Base-by-base conservation (phyloP, 495 filamentous ascomycete genomes). In the Penicillium flavigenum region DNA sequence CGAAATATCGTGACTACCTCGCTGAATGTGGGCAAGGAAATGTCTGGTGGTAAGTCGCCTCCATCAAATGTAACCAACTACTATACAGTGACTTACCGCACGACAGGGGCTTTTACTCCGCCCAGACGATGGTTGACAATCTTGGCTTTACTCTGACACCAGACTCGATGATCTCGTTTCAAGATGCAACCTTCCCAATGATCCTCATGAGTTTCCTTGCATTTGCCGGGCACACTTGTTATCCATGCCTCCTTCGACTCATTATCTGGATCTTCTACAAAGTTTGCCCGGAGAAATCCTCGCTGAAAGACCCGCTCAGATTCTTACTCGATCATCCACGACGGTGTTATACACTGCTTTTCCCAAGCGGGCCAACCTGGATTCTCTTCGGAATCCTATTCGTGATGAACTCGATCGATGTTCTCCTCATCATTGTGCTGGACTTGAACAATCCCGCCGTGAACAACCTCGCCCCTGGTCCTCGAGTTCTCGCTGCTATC, bases 121-220 rank as follows among this genome's bases (percentile, higher is more conserved):
- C 71, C 22, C 69, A 72, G 51, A 70, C 69, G 17, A 72, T 72
- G 67, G 32, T 68, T 0, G 47, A 66, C 49, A 75, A 76, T 88
- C 46, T 77, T 60, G 86, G 86, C 26, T 88, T 82, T 50, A 91
- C 90, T 2, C 76, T 94, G 39, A 94, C 88, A 1, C 88, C 90
- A 1, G 88, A 94, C 70, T 91, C 87, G 41, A 92, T 95, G 88
- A 80, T 86, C 50, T 86, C 86, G 0, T 93, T 95, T 66, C 82
- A 86, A 63, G 84, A 76, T 17, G 85, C 88, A 5, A 75, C 80
- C 0, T 85, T 86, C 53, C 84, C 87, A 2, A 69, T 95, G 48
- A 56, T 92, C 4, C 53, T 91, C 41, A 83, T 88, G 67, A 83
- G 76, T 17, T 88, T 90, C 57, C 79, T 95, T n/a, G 87, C 91